Conservation (phyloP, 148 eudicot genomes). For the Rhododendron simsii region DNA sequence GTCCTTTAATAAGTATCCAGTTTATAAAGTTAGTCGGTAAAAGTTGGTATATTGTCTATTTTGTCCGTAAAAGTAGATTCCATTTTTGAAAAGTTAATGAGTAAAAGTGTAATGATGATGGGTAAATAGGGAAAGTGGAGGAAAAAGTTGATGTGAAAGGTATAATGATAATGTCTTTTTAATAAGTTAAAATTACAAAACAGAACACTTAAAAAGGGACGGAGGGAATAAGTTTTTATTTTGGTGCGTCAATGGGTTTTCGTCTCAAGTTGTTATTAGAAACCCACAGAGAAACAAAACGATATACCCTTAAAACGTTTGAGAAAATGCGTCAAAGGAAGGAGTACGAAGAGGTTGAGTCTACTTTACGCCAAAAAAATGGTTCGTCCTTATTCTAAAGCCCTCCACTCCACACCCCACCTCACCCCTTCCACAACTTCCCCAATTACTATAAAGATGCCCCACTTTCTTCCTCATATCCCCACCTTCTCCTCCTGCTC, state of each 20-base stretch:
- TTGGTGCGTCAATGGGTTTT: not conserved
- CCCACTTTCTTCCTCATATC: slow-evolving; percentile 6
- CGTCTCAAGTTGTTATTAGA: slow-evolving; percentile 8
- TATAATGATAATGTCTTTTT: no score
- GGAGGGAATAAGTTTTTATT: not conserved
- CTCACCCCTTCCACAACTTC: slow-evolving; percentile 14
- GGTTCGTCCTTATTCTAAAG: slow-evolving; percentile 18
- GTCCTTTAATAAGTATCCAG: no score
- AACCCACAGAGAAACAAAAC: not conserved
- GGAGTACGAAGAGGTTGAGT: slow-evolving; percentile 58
- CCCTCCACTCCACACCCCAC: slow-evolving; percentile 6
- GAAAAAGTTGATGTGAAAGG: no score
- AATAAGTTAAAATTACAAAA: no score
- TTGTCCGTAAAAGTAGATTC: no score
- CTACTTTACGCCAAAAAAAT: slow-evolving; percentile 69
- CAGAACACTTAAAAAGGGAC: no score
- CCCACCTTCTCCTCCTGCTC: slow-evolving; percentile 2
- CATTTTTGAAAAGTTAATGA: no score
- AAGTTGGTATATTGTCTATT: no score
- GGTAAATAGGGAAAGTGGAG: no score
- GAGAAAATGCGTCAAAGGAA: slow-evolving; percentile 39
- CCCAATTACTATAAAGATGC: slow-evolving; percentile 14
- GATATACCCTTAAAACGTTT: slow-evolving; percentile 8
- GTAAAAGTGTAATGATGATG: no score
- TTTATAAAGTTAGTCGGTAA: no score